Evolutionary conservation across 352 stramenopile species (phyloP).

Genomic region (Phytophthora capsici): DNA sequence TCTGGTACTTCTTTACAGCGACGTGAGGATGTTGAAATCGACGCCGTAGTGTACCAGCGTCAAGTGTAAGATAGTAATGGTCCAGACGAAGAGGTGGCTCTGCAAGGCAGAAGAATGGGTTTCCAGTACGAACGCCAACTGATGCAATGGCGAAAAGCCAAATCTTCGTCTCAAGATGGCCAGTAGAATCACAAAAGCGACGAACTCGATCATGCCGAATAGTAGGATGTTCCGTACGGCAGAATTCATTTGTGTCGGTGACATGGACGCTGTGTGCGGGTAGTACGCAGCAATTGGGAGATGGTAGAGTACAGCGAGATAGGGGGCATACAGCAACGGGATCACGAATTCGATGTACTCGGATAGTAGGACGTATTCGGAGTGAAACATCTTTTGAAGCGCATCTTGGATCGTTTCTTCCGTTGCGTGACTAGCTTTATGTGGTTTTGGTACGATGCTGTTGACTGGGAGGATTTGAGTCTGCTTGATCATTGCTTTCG

Average conservation of each 20-base stretch:
- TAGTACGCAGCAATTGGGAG: conserved; percentile 6
- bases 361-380: conserved; percentile 9
- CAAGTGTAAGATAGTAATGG: conserved; percentile 26
- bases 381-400: conserved; percentile 11
- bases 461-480: conserved; percentile 2
- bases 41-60: conserved; percentile 33
- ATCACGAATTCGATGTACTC: conserved; percentile 17
- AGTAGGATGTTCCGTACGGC: conserved; percentile 7
- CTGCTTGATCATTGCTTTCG: not conserved
- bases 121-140: conserved; percentile 47
- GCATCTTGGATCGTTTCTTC: not conserved
- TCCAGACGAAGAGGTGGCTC: conserved; percentile 16
- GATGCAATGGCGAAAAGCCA: conserved; percentile 25
- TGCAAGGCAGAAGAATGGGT: conserved; percentile 27
- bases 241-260: not conserved
- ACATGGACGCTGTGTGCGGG: conserved; percentile 2
- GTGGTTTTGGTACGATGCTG: not conserved
- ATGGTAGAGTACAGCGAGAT: conserved; percentile 4
- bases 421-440: not conserved
- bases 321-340: conserved; percentile 8
- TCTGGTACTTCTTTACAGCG: not conserved
- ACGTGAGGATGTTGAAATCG: not conserved
- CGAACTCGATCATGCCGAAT: conserved; percentile 19
- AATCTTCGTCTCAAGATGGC: conserved; percentile 19
- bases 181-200: conserved; percentile 8